Conservation (phyloP, 2,329 filamentous ascomycete species). For the Cytospora chrysosperma region DNA sequence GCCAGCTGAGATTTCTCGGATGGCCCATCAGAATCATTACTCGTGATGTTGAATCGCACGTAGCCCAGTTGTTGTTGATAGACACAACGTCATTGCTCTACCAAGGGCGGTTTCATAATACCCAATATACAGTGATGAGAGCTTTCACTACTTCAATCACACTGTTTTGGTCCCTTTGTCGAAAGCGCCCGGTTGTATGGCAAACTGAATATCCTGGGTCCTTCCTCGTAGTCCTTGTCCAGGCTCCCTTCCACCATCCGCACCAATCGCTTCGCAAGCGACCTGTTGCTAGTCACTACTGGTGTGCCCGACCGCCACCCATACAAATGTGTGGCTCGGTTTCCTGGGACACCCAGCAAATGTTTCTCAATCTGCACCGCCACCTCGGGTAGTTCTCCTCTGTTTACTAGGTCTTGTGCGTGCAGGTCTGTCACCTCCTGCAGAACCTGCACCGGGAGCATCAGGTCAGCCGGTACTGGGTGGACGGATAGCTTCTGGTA, state of each 20-base stretch:
- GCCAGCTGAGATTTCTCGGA: slow-evolving; percentile 34
- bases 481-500: slow-evolving; percentile 19
- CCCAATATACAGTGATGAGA: background rate
- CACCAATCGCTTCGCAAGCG: slow-evolving; percentile 15
- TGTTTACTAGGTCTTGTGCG: slow-evolving; percentile 1
- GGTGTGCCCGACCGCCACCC: slow-evolving; percentile 7
- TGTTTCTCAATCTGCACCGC: slow-evolving; percentile 18
- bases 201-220: slow-evolving; percentile 17
- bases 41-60: slow-evolving; percentile 33
- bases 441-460: slow-evolving; percentile 18
- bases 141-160: background rate
- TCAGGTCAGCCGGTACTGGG: slow-evolving; percentile 13
- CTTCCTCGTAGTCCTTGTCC: slow-evolving; percentile 14
- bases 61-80: slow-evolving; percentile 32
- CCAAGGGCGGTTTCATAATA: too few species aligned
- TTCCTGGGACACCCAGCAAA: slow-evolving; percentile 9
- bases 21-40: slow-evolving; percentile 34
- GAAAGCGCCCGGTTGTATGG: slow-evolving; percentile 21
- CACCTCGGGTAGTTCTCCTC: slow-evolving; percentile 10
- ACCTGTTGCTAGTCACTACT: slow-evolving; percentile 20
- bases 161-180: slow-evolving; percentile 19
- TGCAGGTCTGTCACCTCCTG: background rate
- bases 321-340: slow-evolving; percentile 15
- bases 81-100: slow-evolving; percentile 35
- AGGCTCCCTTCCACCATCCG: slow-evolving; percentile 18